Conservation (phyloP, 768 basidiomycete species). For the Russula compacta region DNA sequence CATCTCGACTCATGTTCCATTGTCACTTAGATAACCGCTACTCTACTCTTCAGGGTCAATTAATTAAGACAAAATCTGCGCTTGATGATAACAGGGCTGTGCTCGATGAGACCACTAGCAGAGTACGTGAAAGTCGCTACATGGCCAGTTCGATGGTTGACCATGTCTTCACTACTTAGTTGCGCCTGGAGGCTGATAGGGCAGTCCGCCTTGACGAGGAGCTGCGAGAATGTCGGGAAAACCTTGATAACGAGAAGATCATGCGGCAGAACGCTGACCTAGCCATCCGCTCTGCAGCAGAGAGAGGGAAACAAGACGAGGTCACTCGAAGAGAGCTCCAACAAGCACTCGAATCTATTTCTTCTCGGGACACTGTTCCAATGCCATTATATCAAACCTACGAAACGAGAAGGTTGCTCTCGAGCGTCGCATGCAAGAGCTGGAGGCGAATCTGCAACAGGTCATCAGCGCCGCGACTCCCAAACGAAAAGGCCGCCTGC, state of each 20-base stretch:
- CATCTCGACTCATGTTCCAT: not conserved
- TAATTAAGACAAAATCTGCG: constrained; percentile 8
- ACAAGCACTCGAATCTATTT: constrained; percentile 14
- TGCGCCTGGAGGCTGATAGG: constrained; percentile 18
- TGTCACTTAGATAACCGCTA: constrained; percentile 10
- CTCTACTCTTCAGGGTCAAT: constrained; percentile 14
- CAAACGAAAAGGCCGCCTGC: constrained; percentile 30
- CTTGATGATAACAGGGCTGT: constrained; percentile 16
- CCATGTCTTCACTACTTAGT: not conserved
- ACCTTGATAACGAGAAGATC: constrained; percentile 13
- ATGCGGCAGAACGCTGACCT: constrained; percentile 17
- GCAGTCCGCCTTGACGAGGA: constrained; percentile 8
- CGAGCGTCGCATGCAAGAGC: constrained; percentile 50
- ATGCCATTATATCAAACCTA: constrained; percentile 24
- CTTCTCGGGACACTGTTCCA: constrained; percentile 11
- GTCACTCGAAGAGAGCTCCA: constrained; percentile 13
- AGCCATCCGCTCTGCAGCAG: constrained; percentile 6
- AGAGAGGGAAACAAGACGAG: constrained; percentile 14
- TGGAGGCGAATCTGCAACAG: constrained; percentile 38
- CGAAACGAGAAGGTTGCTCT: constrained; percentile 50
- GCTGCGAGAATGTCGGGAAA: constrained; percentile 12
- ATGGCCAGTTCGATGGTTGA: not conserved
- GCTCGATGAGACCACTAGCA: constrained; percentile 16
- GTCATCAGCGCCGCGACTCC: constrained; percentile 28
- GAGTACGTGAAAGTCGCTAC: not conserved